Percentiles rank a stretch among this genome's conserved stretches.
phyloP scores from a whole-genome alignment of 352 stramenopile genomes.

The Aphanomyces euteiches region DNA sequence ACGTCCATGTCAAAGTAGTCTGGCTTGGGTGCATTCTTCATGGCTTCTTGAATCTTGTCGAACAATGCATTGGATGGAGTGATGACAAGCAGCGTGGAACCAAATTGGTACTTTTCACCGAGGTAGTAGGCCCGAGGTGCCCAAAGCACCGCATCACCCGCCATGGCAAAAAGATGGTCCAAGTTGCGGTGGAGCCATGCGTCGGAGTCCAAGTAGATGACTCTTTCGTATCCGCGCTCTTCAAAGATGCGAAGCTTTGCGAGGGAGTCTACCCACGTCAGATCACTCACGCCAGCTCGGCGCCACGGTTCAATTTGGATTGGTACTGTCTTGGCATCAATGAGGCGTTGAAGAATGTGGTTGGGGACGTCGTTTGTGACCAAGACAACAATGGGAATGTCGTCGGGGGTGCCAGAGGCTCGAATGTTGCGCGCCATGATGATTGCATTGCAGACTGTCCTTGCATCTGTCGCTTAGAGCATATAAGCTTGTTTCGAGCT shows the following conservation, averaged over 20 bases:
- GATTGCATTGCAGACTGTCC: slow-evolving; percentile 35
- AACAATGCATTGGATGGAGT: background rate
- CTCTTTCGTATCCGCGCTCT: slow-evolving; percentile 38
- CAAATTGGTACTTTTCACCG: background rate
- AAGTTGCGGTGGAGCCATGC: slow-evolving; percentile 40
- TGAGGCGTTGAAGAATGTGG: slow-evolving; percentile 18
- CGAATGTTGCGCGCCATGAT: slow-evolving; percentile 33
- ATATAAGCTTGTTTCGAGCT: slow-evolving; percentile 31
- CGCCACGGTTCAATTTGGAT: slow-evolving; percentile 32
- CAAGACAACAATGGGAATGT: slow-evolving; percentile 36
- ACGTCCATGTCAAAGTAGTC: slow-evolving; percentile 27
- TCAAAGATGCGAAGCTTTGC: slow-evolving; percentile 41
- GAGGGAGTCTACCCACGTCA: slow-evolving; percentile 34
- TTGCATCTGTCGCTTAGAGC: slow-evolving; percentile 36
- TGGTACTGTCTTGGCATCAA: slow-evolving; percentile 9
- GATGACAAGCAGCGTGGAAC: slow-evolving; percentile 14
- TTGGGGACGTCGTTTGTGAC: slow-evolving; percentile 25
- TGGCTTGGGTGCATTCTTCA: background rate
- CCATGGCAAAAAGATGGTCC: slow-evolving; percentile 36
- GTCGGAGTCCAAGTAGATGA: slow-evolving; percentile 44
- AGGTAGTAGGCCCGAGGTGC: slow-evolving; percentile 14
- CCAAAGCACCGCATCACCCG: slow-evolving; percentile 11
- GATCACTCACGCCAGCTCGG: slow-evolving; percentile 3
- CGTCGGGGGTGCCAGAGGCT: background rate
- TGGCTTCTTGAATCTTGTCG: background rate